Evolutionary conservation across 768 basidiomycete genomes (phyloP).

Genomic region (Dentipellis sp.): DNA sequence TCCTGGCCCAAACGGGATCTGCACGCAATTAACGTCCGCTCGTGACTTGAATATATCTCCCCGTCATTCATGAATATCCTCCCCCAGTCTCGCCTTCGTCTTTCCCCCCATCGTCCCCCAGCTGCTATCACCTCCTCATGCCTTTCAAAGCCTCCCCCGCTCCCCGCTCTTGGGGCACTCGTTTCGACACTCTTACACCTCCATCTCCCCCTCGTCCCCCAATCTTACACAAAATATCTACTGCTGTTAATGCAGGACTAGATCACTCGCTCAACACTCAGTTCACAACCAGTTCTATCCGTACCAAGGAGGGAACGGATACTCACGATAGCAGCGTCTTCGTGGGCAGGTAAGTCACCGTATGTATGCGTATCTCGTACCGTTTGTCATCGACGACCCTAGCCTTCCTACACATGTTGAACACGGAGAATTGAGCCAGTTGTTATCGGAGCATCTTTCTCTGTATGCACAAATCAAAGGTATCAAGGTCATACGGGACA

Average conservation of each 20-base stretch:
- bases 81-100: not conserved
- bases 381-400: not conserved
- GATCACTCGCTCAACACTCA: constrained; percentile 15
- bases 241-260: constrained; percentile 4
- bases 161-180: constrained; percentile 58
- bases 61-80: not conserved
- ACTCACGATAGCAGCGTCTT: constrained; percentile 77
- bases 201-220: constrained; percentile 34
- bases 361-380: constrained; percentile 1
- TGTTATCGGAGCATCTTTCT: constrained; percentile 60
- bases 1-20: too few species aligned
- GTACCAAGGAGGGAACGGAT: constrained; percentile 28
- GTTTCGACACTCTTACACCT: constrained; percentile 55
- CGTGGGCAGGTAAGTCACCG: constrained; percentile 57
- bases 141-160: constrained; percentile 31
- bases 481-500: constrained; percentile 65
- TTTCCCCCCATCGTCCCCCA: not conserved
- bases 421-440: constrained; percentile 46
- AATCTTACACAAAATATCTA: constrained; percentile 7
- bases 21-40: too few species aligned
- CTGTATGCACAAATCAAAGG: constrained; percentile 55
- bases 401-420: constrained; percentile 69
- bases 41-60: too few species aligned
- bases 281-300: constrained; percentile 10
- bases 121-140: constrained; percentile 23